Evolutionary conservation across 106 monocot species (phyloP).

Genomic region (Dendrobium huoshanense): DNA sequence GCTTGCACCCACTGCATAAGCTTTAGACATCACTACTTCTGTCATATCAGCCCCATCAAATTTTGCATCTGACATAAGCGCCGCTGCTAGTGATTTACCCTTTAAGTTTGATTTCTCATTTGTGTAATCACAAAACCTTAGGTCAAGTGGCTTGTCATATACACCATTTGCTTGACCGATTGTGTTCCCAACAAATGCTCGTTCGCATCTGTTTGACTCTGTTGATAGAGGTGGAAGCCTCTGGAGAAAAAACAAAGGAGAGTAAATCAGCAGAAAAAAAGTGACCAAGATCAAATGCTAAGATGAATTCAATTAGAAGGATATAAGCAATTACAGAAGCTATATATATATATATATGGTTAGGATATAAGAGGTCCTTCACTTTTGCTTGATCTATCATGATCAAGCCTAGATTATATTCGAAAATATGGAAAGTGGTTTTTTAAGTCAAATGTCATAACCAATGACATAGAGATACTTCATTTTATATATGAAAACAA

Average conservation of each 20-base stretch:
- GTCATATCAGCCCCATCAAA: slow-evolving; percentile 97
- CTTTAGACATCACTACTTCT: slow-evolving; percentile 97
- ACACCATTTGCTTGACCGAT: slow-evolving; percentile 99
- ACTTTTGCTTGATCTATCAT: not conserved
- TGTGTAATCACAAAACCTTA: slow-evolving; percentile 88
- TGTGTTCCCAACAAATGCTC: slow-evolving; percentile 92
- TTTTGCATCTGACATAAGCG: slow-evolving; percentile 88
- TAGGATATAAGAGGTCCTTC: not conserved
- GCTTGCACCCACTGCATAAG: slow-evolving; percentile 93
- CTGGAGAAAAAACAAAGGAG: slow-evolving; percentile 20
- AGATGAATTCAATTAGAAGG: not conserved
- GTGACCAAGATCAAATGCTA: not conserved
- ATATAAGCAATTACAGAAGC: not conserved
- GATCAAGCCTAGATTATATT: not conserved
- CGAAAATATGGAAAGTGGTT: not conserved
- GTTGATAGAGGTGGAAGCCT: slow-evolving; percentile 91
- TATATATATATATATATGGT: not conserved
- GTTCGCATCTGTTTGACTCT: slow-evolving; percentile 83
- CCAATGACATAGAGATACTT: not conserved
- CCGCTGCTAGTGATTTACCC: slow-evolving; percentile 85
- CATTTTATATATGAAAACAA: too few species aligned
- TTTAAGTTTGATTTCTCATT: slow-evolving; percentile 87
- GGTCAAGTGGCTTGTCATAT: slow-evolving; percentile 86
- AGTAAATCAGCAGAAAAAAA: not conserved
- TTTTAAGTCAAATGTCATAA: not conserved